Conservation (phyloP, 768 basidiomycete genomes). For the Leccinum truebloodii region DNA sequence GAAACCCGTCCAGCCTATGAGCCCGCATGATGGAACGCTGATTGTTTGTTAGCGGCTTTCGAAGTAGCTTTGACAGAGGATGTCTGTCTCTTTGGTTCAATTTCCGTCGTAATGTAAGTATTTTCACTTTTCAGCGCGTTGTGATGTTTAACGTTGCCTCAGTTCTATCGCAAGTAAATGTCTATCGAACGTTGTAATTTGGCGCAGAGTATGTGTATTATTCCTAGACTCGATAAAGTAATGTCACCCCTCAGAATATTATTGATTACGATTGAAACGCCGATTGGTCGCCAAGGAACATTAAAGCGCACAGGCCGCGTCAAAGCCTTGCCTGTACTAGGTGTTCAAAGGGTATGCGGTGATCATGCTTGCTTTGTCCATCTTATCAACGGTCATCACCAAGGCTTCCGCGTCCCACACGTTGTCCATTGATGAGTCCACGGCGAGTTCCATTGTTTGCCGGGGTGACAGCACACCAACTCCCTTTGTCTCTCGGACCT, state of each 20-base stretch:
- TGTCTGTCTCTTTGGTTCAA: conserved; percentile 96
- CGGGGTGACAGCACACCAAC: conserved; percentile 13
- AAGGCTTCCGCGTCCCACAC: neutral
- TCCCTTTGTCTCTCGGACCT: conserved; percentile 23
- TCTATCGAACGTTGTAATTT: conserved; percentile 18
- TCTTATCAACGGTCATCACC: conserved; percentile 13
- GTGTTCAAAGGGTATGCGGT: neutral
- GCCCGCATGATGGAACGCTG: conserved; percentile 17
- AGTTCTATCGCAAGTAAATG: conserved; percentile 82
- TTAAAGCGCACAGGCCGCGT: conserved; percentile 7
- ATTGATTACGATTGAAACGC: conserved; percentile 15
- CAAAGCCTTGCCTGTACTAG: conserved; percentile 18
- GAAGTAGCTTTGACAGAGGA: conserved; percentile 95
- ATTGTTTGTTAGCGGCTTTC: conserved; percentile 71
- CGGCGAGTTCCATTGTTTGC: conserved; percentile 15
- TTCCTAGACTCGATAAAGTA: conserved; percentile 28
- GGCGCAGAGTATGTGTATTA: conserved; percentile 21
- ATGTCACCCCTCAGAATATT: conserved; percentile 18
- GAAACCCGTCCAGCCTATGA: neutral
- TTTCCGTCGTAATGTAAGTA: conserved; percentile 87
- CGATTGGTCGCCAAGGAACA: conserved; percentile 12
- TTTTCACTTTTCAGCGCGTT: conserved; percentile 9
- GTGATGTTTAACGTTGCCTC: conserved; percentile 19
- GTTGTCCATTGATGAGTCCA: conserved; percentile 5
- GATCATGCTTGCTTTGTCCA: conserved; percentile 25